Conservation (phyloP, 1,139 yeast genomes). For the Blastobotrys persicus region DNA sequence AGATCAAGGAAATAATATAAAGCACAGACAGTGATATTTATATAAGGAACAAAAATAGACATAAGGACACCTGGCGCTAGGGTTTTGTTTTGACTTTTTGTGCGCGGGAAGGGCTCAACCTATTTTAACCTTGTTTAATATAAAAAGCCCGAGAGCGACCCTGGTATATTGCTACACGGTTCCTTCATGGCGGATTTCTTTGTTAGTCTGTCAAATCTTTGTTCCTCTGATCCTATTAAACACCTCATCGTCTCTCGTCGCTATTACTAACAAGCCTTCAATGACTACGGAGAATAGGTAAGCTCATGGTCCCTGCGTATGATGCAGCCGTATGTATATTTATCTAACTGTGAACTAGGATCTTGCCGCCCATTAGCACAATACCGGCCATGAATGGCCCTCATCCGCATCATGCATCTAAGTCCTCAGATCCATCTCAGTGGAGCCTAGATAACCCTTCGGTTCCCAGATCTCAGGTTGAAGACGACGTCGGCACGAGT, state of each 20-base stretch:
- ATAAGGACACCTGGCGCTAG: neutral
- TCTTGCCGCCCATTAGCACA: conserved; percentile 1
- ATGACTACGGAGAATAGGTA: conserved; percentile 3
- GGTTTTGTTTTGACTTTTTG: neutral
- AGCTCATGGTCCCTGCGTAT: neutral
- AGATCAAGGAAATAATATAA: conserved; percentile 3
- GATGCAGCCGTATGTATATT: neutral
- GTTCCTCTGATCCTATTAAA: neutral
- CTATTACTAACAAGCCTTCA: neutral
- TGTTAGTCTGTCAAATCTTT: neutral
- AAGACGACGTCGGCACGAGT: neutral
- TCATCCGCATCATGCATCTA: neutral
- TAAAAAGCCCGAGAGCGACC: neutral
- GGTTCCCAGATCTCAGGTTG: conserved; percentile 4
- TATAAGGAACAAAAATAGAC: neutral
- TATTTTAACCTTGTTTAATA: neutral
- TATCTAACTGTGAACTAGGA: neutral
- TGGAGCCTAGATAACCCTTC: conserved; percentile 7
- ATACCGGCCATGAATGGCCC: conserved; percentile 2
- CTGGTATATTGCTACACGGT: neutral
- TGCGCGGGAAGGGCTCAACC: neutral
- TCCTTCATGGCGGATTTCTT: neutral
- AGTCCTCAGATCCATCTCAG: conserved; percentile 9
- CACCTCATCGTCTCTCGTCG: neutral
- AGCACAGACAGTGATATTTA: neutral